phyloP scores from a whole-genome alignment of 768 basidiomycete species.

The Tylopilus plumbeoviolaceoides region DNA sequence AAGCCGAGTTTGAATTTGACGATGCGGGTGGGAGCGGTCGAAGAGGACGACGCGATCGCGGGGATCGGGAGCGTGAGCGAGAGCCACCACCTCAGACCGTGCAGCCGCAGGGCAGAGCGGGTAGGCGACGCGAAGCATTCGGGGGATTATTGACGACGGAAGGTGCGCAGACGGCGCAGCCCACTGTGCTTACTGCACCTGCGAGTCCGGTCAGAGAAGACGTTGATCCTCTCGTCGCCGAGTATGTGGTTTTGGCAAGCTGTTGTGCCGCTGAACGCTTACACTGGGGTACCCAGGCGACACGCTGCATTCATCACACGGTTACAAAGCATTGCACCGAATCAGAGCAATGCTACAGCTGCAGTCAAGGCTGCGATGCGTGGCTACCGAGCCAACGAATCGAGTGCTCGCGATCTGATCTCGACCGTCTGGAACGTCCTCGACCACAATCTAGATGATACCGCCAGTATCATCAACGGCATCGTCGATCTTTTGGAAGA shows the following conservation, averaged over 20 bases:
- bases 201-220: constrained; percentile 37
- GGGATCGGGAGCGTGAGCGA: constrained; percentile 50
- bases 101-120: constrained; percentile 28
- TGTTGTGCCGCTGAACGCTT: too few relatives aligned
- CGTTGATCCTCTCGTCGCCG: constrained; percentile 48
- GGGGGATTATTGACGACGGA: constrained; percentile 53
- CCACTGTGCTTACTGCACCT: constrained; percentile 22
- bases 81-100: constrained; percentile 27
- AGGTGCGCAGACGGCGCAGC: constrained; percentile 9
- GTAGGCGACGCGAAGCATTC: constrained; percentile 58
- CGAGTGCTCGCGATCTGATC: constrained; percentile 78
- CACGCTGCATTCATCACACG: too few relatives aligned
- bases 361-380: constrained; percentile 74
- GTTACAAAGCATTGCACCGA: too few relatives aligned
- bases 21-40: constrained; percentile 47
- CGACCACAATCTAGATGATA: constrained; percentile 64
- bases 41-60: constrained; percentile 42
- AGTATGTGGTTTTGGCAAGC: constrained; percentile 49
- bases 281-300: too few relatives aligned
- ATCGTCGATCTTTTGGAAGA: constrained; percentile 79
- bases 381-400: constrained; percentile 73
- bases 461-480: constrained; percentile 66
- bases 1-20: constrained; percentile 63
- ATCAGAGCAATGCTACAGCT: constrained; percentile 53
- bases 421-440: constrained; percentile 83